Percentiles rank a stretch among this genome's conserved stretches.
phyloP scores from a whole-genome alignment of 306 rosid genomes.

The Medicago ruthenica region DNA sequence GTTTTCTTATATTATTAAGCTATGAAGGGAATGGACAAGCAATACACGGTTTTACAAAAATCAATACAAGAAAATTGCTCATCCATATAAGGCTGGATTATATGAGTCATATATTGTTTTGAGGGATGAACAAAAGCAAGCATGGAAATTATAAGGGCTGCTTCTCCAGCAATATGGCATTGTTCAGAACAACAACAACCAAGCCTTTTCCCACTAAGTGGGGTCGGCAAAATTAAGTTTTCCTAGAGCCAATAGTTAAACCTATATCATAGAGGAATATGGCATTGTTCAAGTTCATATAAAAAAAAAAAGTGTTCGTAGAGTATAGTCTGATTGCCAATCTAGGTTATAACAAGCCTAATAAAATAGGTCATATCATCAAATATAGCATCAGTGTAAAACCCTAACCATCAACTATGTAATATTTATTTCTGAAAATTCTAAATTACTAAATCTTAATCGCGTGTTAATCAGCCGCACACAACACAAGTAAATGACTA shows the following conservation, averaged over 20 bases:
- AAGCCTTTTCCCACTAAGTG: no score
- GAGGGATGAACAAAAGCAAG: conserved; percentile 5
- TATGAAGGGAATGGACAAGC: neutral
- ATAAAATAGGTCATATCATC: neutral
- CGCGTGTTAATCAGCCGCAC: neutral
- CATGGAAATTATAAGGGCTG: neutral
- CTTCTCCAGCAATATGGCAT: neutral
- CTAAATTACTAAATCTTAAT: conserved; percentile 12
- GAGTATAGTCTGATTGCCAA: conserved; percentile 3
- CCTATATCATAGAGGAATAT: no score
- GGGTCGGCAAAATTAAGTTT: no score
- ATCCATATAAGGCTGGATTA: conserved; percentile 6
- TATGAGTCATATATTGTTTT: neutral
- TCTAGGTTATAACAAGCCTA: conserved; percentile 11
- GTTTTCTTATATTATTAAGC: no score
- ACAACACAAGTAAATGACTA: conserved; percentile 1
- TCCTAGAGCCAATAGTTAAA: no score
- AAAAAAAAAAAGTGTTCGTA: neutral
- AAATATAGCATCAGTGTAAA: conserved; percentile 7
- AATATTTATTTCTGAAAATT: conserved; percentile 21
- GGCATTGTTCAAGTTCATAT: neutral
- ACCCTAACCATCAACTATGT: conserved; percentile 11
- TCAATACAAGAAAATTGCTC: conserved; percentile 22
- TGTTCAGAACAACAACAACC: neutral
- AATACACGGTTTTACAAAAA: neutral